phyloP scores from a whole-genome alignment of 805 yeast species.

The Teunomyces atbi region DNA sequence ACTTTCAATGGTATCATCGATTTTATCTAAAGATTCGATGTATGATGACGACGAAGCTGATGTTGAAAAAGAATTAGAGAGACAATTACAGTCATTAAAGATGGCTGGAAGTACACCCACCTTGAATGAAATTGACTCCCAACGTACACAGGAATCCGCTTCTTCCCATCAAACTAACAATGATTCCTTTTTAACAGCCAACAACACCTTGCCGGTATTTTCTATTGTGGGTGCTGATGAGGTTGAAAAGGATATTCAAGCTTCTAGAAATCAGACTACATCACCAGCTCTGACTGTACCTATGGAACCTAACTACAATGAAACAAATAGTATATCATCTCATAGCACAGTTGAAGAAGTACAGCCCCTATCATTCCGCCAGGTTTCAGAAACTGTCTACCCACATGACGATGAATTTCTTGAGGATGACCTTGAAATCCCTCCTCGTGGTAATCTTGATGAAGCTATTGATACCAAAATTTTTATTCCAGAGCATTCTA shows the following conservation, averaged over 20 bases:
- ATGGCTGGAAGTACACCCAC: conserved; percentile 9
- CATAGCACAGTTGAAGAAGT: background rate
- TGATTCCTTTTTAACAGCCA: background rate
- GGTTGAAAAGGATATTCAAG: background rate
- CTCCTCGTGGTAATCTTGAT: background rate
- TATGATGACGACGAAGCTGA: conserved; percentile 32
- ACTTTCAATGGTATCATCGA: conserved; percentile 42
- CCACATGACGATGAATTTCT: background rate
- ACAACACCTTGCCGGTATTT: conserved; percentile 8
- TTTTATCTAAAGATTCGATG: conserved; percentile 34
- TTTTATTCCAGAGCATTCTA: background rate
- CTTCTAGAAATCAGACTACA: background rate
- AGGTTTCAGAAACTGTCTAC: background rate
- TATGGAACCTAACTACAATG: background rate
- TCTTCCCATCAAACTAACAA: background rate
- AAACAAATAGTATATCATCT: background rate
- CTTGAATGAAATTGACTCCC: background rate
- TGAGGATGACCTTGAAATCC: background rate
- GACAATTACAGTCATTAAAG: conserved; percentile 37
- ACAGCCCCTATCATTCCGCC: background rate
- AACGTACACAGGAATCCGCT: background rate
- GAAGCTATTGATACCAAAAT: background rate
- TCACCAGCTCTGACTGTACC: conserved; percentile 3
- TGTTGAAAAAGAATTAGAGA: conserved; percentile 36
- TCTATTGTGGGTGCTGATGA: conserved; percentile 7